Evolutionary conservation across 129 eudicot species (phyloP).

Genomic region (Artemisia annua): DNA sequence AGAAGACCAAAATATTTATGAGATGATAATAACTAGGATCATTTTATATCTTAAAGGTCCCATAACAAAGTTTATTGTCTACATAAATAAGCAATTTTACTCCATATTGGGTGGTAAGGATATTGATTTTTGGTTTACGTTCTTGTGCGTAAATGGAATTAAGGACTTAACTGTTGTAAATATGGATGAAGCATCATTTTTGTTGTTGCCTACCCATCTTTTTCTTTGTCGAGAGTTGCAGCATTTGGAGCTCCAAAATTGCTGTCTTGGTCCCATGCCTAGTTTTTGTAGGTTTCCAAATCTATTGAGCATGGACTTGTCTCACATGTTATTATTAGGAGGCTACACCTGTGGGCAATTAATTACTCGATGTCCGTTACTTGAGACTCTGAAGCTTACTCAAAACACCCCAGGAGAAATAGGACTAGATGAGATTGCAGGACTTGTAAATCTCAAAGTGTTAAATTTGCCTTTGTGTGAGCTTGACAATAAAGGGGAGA

Average conservation of each 20-base stretch:
- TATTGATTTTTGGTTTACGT: not conserved
- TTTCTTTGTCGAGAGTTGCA: constrained; percentile 21
- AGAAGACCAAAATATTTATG: not conserved
- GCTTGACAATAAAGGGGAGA: not conserved
- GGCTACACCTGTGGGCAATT: not conserved
- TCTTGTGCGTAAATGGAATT: not conserved
- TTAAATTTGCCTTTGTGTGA: constrained; percentile 13
- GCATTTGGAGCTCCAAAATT: not conserved
- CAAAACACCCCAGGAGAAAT: not conserved
- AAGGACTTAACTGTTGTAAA: constrained; percentile 3
- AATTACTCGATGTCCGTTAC: constrained; percentile 6
- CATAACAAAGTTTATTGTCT: constrained; percentile 16
- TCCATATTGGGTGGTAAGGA: not conserved
- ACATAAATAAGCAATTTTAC: not conserved
- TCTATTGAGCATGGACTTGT: constrained; percentile 14
- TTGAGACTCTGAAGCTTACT: constrained; percentile 4
- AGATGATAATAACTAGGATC: not conserved
- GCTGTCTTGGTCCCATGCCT: not conserved
- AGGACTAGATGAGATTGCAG: constrained; percentile 6
- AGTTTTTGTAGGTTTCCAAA: constrained; percentile 21
- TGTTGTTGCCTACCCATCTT: constrained; percentile 11
- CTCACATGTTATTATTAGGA: not conserved
- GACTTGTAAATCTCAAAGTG: not conserved
- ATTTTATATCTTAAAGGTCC: not conserved
- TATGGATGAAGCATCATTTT: no score